phyloP scores from a whole-genome alignment of 495 filamentous ascomycete genomes.

The Penicillium silybi region DNA sequence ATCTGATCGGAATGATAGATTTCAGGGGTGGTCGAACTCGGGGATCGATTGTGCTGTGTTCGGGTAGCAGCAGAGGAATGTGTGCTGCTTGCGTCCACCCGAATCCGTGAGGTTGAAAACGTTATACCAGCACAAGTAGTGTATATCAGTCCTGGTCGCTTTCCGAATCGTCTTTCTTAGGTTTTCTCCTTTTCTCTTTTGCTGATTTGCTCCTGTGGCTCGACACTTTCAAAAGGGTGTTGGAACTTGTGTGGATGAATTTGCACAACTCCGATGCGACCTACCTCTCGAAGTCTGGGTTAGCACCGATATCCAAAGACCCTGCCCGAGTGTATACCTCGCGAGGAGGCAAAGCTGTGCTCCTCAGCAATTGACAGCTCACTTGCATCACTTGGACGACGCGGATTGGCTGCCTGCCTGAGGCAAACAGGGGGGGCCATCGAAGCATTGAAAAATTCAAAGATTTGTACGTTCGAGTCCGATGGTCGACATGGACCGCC shows the following conservation, averaged over 20 bases:
- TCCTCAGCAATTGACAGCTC: constrained; percentile 30
- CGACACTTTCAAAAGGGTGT: neutral
- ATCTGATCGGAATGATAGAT: neutral
- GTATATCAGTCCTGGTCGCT: neutral
- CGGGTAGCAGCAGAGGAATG: neutral
- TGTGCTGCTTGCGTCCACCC: neutral
- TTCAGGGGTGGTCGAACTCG: neutral
- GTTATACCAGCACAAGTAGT: neutral
- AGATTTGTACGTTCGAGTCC: constrained; percentile 1
- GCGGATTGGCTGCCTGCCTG: constrained; percentile 33
- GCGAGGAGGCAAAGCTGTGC: constrained; percentile 25
- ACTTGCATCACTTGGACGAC: constrained; percentile 29
- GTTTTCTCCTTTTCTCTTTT: neutral
- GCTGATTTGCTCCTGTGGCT: neutral
- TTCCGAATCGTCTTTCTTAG: neutral
- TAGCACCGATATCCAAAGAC: neutral
- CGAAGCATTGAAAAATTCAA: constrained; percentile 11
- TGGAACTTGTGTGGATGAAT: neutral
- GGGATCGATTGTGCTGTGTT: neutral
- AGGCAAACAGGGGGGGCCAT: constrained; percentile 25
- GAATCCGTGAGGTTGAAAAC: neutral
- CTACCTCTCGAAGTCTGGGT: neutral
- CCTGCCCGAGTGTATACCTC: neutral
- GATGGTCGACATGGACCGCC: neutral
- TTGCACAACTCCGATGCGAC: neutral